Percentiles rank a stretch among this genome's conserved stretches.
phyloP scores from a whole-genome alignment of 1,284 basidiomycete species.

The Trametes versicolor region DNA sequence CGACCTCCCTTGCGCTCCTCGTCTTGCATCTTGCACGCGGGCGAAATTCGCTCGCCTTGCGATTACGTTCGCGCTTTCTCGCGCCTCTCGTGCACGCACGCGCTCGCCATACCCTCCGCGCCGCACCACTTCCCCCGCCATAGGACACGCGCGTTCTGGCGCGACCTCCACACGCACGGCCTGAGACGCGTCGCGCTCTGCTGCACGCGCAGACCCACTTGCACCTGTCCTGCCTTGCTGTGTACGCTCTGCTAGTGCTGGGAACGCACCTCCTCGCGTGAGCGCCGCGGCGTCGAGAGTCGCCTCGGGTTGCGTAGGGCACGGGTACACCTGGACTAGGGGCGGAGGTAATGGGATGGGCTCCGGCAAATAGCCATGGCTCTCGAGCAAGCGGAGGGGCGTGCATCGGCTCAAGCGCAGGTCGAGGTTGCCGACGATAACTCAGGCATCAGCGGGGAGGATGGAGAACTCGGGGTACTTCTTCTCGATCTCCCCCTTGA shows the following conservation, averaged over 20 bases:
- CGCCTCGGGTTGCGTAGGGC: constrained; percentile 19
- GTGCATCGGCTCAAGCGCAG: constrained; percentile 19
- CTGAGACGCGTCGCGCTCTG: not conserved
- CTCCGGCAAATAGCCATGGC: not conserved
- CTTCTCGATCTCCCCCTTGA: constrained; percentile 40
- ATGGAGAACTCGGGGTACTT: constrained; percentile 38
- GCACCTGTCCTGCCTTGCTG: constrained; percentile 2
- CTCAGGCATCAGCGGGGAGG: no score
- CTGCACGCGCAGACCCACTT: constrained; percentile 11
- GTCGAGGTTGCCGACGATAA: no score
- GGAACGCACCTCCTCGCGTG: constrained; percentile 13
- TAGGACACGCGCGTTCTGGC: not conserved
- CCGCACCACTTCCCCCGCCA: constrained; percentile 20
- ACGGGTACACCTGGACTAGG: not conserved
- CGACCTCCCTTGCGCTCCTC: not conserved
- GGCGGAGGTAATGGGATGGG: not conserved
- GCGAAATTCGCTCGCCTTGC: not conserved
- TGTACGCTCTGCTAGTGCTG: not conserved
- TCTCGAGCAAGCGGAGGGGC: constrained; percentile 22
- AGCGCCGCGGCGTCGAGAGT: constrained; percentile 11
- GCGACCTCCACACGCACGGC: constrained; percentile 6
- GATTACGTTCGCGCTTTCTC: not conserved
- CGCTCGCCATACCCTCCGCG: constrained; percentile 8
- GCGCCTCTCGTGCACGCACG: not conserved
- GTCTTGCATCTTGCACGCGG: no score